Percentiles rank a stretch among this genome's conserved stretches.
Evolutionary conservation across 2,329 filamentous ascomycete genomes (phyloP).

Genomic region (Exophiala spinifera): DNA sequence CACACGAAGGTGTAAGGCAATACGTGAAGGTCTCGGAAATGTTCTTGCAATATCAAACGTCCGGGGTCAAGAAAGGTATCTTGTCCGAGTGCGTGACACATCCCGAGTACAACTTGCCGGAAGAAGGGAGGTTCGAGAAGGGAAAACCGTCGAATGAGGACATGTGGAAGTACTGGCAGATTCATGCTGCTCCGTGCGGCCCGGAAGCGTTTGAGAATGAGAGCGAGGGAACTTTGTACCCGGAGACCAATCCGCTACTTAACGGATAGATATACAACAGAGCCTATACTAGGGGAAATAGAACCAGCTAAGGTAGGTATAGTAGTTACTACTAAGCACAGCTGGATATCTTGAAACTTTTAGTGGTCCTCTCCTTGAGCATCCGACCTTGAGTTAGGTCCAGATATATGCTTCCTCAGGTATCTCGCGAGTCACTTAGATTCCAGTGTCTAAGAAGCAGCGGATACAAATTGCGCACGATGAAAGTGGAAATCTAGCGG

Average conservation of each 20-base stretch:
- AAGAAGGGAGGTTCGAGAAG: conserved; percentile 6
- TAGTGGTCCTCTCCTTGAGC: no score
- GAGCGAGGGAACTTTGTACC: no score
- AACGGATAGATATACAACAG: no score
- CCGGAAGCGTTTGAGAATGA: background rate
- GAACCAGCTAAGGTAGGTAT: no score
- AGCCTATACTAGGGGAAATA: no score
- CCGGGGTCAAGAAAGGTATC: conserved; percentile 46
- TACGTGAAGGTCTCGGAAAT: conserved; percentile 60
- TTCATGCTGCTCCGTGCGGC: conserved; percentile 20
- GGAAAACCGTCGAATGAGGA: conserved; percentile 1
- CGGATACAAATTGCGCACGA: background rate
- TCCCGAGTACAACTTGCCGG: conserved; percentile 24
- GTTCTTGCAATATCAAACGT: conserved; percentile 52
- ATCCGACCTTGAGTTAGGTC: no score
- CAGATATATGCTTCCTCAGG: no score
- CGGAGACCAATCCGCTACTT: no score
- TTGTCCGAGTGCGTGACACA: conserved; percentile 48
- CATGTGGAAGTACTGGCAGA: conserved; percentile 24
- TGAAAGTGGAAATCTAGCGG: background rate
- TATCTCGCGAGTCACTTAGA: no score
- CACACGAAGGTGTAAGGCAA: conserved; percentile 54
- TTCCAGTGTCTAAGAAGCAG: no score
- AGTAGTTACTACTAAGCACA: no score
- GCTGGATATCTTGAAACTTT: no score